Percentiles rank a stretch among this genome's conserved stretches.
phyloP scores from a whole-genome alignment of 129 eudicot species.

The Tagetes patula region DNA sequence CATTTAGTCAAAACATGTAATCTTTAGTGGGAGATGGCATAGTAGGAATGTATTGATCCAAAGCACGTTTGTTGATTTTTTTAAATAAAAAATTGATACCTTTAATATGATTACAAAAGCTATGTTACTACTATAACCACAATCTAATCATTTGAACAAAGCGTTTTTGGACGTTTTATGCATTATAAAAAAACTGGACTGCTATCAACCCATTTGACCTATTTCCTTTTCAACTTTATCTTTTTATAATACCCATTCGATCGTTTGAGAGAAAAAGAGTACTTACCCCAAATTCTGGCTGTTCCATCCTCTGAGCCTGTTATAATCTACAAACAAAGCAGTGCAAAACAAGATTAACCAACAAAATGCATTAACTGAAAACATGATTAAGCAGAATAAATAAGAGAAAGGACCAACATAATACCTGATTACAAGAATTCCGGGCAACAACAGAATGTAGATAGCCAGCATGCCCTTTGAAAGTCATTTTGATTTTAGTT shows the following conservation, averaged over 20 bases:
- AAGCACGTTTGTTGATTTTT: background rate
- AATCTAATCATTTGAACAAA: background rate
- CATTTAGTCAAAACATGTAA: background rate
- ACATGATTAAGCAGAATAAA: background rate
- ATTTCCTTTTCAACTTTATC: background rate
- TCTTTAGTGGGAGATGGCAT: background rate
- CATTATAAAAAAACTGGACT: background rate
- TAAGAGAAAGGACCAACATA: conserved; percentile 3
- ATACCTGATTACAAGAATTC: conserved; percentile 70
- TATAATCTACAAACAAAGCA: conserved; percentile 60
- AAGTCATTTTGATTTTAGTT: conserved; percentile 59
- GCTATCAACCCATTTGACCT: background rate
- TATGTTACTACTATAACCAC: background rate
- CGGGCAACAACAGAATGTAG: conserved; percentile 75
- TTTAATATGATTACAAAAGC: background rate
- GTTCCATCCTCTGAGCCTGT: conserved; percentile 99
- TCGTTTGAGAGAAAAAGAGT: background rate
- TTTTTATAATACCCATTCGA: background rate
- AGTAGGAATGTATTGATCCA: background rate
- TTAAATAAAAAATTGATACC: background rate
- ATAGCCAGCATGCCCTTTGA: conserved; percentile 87
- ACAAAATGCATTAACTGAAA: background rate
- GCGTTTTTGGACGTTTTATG: background rate
- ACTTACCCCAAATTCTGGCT: conserved; percentile 90
- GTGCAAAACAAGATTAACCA: conserved; percentile 19